Percentiles rank a stretch among this genome's conserved stretches.
These are phyloP conservation scores for Leptographium procerum DNA, from an alignment of 2,329 filamentous ascomycete genomes.

Conservation along the genomic window DNA sequence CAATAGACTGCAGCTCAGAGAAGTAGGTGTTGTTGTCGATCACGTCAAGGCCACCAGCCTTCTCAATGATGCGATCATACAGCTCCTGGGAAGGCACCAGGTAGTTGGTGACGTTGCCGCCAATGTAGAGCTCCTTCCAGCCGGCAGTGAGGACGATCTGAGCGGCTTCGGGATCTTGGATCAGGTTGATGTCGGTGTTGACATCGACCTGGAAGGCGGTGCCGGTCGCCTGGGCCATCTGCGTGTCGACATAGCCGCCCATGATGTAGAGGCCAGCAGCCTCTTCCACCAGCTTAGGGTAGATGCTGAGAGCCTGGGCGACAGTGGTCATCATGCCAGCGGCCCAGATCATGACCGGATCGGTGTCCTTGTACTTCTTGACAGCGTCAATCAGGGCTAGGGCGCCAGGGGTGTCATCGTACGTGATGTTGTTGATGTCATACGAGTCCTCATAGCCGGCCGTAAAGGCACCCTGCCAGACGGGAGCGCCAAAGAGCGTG, in stretches of 20 bases:
- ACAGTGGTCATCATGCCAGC: conserved; percentile 8
- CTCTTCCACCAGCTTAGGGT: conserved; percentile 4
- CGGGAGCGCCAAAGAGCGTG: conserved; percentile 5
- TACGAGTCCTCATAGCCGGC: conserved; percentile 1
- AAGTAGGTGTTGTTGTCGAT: conserved; percentile 8
- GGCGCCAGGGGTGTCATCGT: neutral
- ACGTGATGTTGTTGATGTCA: conserved; percentile 2
- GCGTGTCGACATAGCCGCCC: conserved; percentile 6
- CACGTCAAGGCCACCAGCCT: conserved; percentile 3
- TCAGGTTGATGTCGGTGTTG: conserved; percentile 9
- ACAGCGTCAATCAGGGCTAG: conserved; percentile 3
- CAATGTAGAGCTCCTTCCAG: conserved; percentile 8
- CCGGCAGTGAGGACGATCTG: conserved; percentile 6
- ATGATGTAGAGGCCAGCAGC: conserved; percentile 6
- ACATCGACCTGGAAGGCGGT: conserved; percentile 3
- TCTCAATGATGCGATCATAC: conserved; percentile 3
- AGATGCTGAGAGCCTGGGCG: conserved; percentile 4
- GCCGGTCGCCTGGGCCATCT: conserved; percentile 2
- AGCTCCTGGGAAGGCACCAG: conserved; percentile 6
- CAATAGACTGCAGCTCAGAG: neutral
- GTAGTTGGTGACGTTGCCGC: conserved; percentile 8
- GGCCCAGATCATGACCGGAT: conserved; percentile 8
- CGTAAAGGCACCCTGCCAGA: conserved; percentile 5
- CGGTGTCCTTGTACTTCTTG: conserved; percentile 1
- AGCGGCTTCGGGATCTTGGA: conserved; percentile 6